These are phyloP conservation scores for Schwanniomyces occidentalis DNA, from an alignment of 805 yeast genomes.

Conservation along the genomic window DNA sequence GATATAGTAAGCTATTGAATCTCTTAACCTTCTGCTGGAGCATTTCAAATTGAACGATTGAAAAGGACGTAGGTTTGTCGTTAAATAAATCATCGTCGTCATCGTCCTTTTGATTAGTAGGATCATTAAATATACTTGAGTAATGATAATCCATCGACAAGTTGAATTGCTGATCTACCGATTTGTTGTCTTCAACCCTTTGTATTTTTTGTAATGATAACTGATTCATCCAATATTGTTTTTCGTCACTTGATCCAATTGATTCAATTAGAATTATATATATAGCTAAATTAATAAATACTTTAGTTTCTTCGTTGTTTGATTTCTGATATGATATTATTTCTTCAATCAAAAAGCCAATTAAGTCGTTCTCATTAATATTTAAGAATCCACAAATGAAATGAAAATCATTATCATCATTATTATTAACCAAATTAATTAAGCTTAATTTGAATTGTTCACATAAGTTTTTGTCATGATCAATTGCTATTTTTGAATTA, in stretches of 20 bases:
- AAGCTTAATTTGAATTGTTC: constrained; percentile 7
- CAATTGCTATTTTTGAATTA: background rate
- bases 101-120: background rate
- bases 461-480: constrained; percentile 1
- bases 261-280: constrained; percentile 19
- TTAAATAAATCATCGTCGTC: constrained; percentile 9
- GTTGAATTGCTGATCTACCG: constrained; percentile 12
- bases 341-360: constrained; percentile 13
- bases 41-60: background rate
- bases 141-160: constrained; percentile 25
- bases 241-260: constrained; percentile 16
- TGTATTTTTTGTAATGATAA: constrained; percentile 8
- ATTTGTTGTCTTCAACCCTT: background rate
- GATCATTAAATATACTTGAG: constrained; percentile 26
- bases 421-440: constrained; percentile 2
- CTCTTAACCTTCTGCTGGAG: background rate
- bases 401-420: constrained; percentile 3
- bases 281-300: constrained; percentile 21
- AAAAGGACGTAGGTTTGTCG: constrained; percentile 1
- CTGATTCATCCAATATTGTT: constrained; percentile 22
- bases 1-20: constrained; percentile 2
- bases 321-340: constrained; percentile 16
- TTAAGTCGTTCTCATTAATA: constrained; percentile 7
- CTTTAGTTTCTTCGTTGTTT: constrained; percentile 26
- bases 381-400: constrained; percentile 1